Percentiles rank a stretch among this genome's conserved stretches.
Conservation (phyloP, 2,329 filamentous ascomycete genomes). For the Exophiala oligosperma region DNA sequence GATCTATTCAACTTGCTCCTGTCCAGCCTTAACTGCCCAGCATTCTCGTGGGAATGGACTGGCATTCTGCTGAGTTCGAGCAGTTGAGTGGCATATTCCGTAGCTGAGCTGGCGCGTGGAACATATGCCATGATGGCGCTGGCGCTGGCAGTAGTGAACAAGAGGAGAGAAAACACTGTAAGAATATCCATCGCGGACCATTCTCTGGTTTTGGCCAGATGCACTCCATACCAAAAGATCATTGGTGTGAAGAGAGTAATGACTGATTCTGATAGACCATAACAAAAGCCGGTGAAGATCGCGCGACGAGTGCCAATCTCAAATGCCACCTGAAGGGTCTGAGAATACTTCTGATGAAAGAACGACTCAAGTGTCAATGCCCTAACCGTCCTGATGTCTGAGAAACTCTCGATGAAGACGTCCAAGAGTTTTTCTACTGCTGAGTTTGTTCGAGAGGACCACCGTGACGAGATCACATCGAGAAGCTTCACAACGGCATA, state of each 20-base stretch:
- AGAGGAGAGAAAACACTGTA: slow-evolving; percentile 75
- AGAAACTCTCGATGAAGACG: slow-evolving; percentile 72
- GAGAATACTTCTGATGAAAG: slow-evolving; percentile 65
- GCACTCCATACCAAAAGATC: slow-evolving; percentile 79
- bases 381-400: slow-evolving; percentile 76
- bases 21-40: slow-evolving; percentile 46
- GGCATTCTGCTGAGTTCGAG: slow-evolving; percentile 63
- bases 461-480: slow-evolving; percentile 63
- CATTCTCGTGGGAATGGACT: slow-evolving; percentile 58
- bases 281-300: slow-evolving; percentile 67
- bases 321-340: slow-evolving; percentile 55
- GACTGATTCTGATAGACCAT: slow-evolving; percentile 73
- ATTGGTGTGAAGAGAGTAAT: slow-evolving; percentile 72
- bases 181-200: slow-evolving; percentile 61
- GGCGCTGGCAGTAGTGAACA: slow-evolving; percentile 78
- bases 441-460: slow-evolving; percentile 69
- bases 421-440: slow-evolving; percentile 59
- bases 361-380: slow-evolving; percentile 71
- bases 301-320: slow-evolving; percentile 66
- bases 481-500: slow-evolving; percentile 66
- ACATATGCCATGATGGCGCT: slow-evolving; percentile 70
- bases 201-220: slow-evolving; percentile 57
- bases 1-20: slow-evolving; percentile 30
- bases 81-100: slow-evolving; percentile 70
- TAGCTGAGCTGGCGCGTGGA: slow-evolving; percentile 75